Conservation (phyloP, 2,329 filamentous ascomycete species). For the Neofusicoccum ribis region DNA sequence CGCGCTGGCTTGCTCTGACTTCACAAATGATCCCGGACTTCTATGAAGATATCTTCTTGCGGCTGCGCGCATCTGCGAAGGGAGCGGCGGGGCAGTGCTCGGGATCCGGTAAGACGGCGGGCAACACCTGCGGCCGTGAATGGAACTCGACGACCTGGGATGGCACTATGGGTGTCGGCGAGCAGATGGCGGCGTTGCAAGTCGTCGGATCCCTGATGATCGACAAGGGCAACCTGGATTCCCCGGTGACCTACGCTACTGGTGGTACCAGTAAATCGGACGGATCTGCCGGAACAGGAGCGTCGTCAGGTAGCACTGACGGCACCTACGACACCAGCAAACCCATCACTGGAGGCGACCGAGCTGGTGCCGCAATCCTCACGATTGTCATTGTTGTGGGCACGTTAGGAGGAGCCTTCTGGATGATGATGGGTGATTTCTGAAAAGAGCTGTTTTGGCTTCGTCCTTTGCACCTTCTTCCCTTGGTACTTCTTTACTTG, state of each 20-base stretch:
- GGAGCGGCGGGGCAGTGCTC: constrained; percentile 64
- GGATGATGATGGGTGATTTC: constrained; percentile 25
- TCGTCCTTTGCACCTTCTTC: neutral
- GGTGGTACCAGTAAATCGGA: constrained; percentile 54
- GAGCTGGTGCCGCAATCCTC: constrained; percentile 41
- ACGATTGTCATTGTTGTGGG: constrained; percentile 15
- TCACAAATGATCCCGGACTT: constrained; percentile 65
- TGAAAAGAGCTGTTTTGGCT: neutral
- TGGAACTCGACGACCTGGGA: constrained; percentile 60
- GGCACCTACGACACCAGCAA: constrained; percentile 23
- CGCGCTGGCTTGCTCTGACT: constrained; percentile 64
- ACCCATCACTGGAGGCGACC: constrained; percentile 40
- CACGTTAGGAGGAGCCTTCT: constrained; percentile 23
- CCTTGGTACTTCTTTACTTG: neutral
- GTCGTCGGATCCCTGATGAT: constrained; percentile 51
- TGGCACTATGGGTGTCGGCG: constrained; percentile 49
- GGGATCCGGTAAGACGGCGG: constrained; percentile 57
- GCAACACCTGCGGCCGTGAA: constrained; percentile 60
- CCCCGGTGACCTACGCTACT: constrained; percentile 49
- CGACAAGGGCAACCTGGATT: constrained; percentile 26
- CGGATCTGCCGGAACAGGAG: constrained; percentile 37
- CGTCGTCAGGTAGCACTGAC: neutral
- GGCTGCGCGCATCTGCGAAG: constrained; percentile 58
- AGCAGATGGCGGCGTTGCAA: constrained; percentile 55
- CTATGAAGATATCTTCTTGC: constrained; percentile 55